phyloP scores from a whole-genome alignment of 805 yeast species.

The Kodamaea laetipori region DNA sequence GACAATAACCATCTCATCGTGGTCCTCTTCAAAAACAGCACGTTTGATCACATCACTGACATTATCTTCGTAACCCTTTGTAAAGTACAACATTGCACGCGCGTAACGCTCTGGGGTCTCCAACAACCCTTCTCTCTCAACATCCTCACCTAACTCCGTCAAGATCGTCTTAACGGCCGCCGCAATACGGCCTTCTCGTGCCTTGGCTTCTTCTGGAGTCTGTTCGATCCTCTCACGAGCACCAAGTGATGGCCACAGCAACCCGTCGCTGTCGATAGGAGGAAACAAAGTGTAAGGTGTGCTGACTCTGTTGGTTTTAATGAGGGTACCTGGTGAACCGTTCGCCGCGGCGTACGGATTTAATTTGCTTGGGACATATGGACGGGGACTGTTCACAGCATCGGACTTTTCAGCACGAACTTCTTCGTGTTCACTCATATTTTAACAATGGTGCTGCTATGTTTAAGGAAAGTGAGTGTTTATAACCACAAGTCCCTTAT shows the following conservation, averaged over 20 bases:
- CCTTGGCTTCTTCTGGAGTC: constrained; percentile 60
- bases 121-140: constrained; percentile 79
- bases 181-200: constrained; percentile 76
- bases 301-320: constrained; percentile 5
- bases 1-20: constrained; percentile 98
- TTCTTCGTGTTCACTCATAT: constrained; percentile 9
- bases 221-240: constrained; percentile 78
- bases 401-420: not conserved
- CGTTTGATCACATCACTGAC: constrained; percentile 88
- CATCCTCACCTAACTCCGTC: constrained; percentile 89
- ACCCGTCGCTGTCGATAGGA: constrained; percentile 85
- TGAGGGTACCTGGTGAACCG: not conserved
- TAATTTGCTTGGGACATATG: constrained; percentile 10
- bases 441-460: not conserved
- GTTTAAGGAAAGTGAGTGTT: constrained; percentile 1
- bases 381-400: constrained; percentile 5
- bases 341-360: constrained; percentile 1
- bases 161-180: constrained; percentile 78
- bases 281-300: constrained; percentile 46
- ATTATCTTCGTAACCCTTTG: constrained; percentile 95
- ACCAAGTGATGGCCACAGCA: constrained; percentile 92
- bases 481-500: not conserved
- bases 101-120: constrained; percentile 98
- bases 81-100: constrained; percentile 91
- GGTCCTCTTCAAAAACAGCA: constrained; percentile 97